Base-by-base conservation (phyloP, 768 basidiomycete genomes). In the Trametes elegans region DNA sequence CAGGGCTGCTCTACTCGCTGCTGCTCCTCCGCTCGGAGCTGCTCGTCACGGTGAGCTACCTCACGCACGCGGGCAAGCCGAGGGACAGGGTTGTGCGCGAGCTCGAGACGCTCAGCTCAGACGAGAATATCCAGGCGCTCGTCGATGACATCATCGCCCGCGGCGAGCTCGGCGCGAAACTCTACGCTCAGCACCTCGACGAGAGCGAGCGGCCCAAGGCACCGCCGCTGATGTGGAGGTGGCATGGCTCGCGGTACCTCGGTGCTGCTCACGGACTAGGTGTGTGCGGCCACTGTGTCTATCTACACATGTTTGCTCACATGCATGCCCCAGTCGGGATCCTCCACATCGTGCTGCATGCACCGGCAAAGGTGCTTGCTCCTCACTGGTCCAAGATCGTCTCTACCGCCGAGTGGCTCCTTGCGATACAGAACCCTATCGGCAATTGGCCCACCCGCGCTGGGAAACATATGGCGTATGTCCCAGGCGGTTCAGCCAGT, bases 211-310 rank as follows among this genome's bases (percentile, higher is more conserved):
- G 55, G 18, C 43, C 51, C 3, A 39, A 26, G 10, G 62, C 61
- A 4, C 79, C 80, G 0, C 72, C 77, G 1, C 65, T 83, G 26
- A 83, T 83, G 80, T 83, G 82, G 83, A 68, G 66, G 9, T 84
- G 83, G 83, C 76, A 81, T 59, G 69, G 73, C n/a, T 81, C 75
- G 57, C 68, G 76, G 21, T 83, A 83, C 61, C 66, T 83, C 1
- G 82, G 83, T 32, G 81, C 70, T 14, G 81, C 81, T 3, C 83
- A 84, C 69, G 83, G 83, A n/a, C 71, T 82, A 49, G 79, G 82
- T 79, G 53, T 41, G 80, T 69, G 7, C 26, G 18, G 28, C 11
- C 28, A 18, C 7, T 43, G 2, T 16, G 18, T 48, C 14, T 27
- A 21, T 18, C 11, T 13, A 24, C 18, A 4, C 26, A 11, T 23